Evolutionary conservation across 2,329 filamentous ascomycete genomes (phyloP).

Genomic region (Clarireedia paspali): DNA sequence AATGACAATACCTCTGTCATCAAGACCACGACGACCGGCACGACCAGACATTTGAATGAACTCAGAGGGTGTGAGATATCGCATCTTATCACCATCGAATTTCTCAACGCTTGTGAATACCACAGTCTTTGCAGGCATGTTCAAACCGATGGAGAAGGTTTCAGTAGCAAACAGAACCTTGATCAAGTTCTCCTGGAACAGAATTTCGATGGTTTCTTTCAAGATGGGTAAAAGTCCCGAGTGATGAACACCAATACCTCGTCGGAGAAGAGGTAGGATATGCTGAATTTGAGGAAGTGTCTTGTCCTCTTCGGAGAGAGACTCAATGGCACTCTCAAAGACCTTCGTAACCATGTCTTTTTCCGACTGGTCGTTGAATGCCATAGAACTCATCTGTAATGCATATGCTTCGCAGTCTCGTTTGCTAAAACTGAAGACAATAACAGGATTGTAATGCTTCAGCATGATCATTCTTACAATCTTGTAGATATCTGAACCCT

Average conservation of each 20-base stretch:
- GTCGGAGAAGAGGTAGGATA: slow-evolving; percentile 77
- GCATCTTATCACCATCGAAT: slow-evolving; percentile 74
- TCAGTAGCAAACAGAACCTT: slow-evolving; percentile 98
- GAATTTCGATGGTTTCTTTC: slow-evolving; percentile 97
- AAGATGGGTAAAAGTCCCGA: slow-evolving; percentile 90
- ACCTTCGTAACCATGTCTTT: slow-evolving; percentile 92
- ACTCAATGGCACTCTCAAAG: slow-evolving; percentile 87
- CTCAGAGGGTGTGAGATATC: slow-evolving; percentile 88
- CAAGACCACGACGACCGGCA: slow-evolving; percentile 91
- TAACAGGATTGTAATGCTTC: slow-evolving; percentile 95
- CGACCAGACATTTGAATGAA: slow-evolving; percentile 99
- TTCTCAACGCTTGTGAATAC: slow-evolving; percentile 98
- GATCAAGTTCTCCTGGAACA: slow-evolving; percentile 96
- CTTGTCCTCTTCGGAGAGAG: slow-evolving; percentile 85
- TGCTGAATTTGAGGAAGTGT: slow-evolving; percentile 84
- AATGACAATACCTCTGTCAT: slow-evolving; percentile 96
- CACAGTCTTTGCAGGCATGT: slow-evolving; percentile 98
- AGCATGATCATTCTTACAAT: slow-evolving; percentile 99
- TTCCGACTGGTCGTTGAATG: slow-evolving; percentile 95
- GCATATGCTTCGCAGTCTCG: slow-evolving; percentile 89
- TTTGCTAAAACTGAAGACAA: slow-evolving; percentile 99
- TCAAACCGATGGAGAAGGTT: slow-evolving; percentile 96
- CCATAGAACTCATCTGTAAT: slow-evolving; percentile 74
- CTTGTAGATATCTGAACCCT: slow-evolving; percentile 85
- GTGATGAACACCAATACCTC: slow-evolving; percentile 95